A percentile compares a stretch with the other conserved stretches of the same genome.
phyloP scores from a whole-genome alignment of 192 early-diverging fungal species.

The Podila horticola region DNA sequence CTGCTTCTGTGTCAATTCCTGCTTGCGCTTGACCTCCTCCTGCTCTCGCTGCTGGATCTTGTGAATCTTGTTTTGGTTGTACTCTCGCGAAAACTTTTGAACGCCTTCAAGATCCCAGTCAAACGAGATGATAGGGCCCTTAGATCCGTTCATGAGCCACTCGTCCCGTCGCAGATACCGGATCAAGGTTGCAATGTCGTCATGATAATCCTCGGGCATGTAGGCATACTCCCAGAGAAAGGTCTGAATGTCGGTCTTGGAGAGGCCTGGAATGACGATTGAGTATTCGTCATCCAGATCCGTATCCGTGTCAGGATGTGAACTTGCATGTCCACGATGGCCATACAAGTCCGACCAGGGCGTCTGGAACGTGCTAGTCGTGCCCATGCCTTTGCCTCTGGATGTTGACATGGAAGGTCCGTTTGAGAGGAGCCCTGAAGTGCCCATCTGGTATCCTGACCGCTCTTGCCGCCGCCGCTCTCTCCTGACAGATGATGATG shows the following conservation, averaged over 20 bases:
- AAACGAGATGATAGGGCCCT: slow-evolving; percentile 29
- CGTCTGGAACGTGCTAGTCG: background rate
- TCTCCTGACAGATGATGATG: slow-evolving; percentile 22
- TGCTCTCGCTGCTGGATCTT: slow-evolving; percentile 30
- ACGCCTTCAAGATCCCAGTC: slow-evolving; percentile 48
- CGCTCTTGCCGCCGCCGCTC: slow-evolving; percentile 12
- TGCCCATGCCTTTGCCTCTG: background rate
- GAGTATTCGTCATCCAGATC: slow-evolving; percentile 47
- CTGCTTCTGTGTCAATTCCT: slow-evolving; percentile 14
- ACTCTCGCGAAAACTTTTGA: slow-evolving; percentile 40
- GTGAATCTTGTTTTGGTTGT: slow-evolving; percentile 40
- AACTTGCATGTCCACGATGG: slow-evolving; percentile 8
- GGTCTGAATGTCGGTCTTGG: slow-evolving; percentile 46
- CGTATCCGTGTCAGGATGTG: slow-evolving; percentile 16
- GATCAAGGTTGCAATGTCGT: slow-evolving; percentile 47
- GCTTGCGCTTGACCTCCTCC: slow-evolving; percentile 25
- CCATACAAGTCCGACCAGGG: slow-evolving; percentile 8
- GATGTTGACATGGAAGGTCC: background rate
- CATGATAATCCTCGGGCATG: slow-evolving; percentile 37
- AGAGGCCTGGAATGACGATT: slow-evolving; percentile 29
- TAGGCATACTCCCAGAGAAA: slow-evolving; percentile 51
- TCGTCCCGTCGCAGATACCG: slow-evolving; percentile 43
- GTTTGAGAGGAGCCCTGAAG: background rate
- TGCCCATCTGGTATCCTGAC: background rate
- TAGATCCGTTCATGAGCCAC: slow-evolving; percentile 45